Evolutionary conservation across 2,329 filamentous ascomycete genomes (phyloP), one percentile per base, ranked within the genome.

Genomic region (Phyllosticta citrichinensis): DNA sequence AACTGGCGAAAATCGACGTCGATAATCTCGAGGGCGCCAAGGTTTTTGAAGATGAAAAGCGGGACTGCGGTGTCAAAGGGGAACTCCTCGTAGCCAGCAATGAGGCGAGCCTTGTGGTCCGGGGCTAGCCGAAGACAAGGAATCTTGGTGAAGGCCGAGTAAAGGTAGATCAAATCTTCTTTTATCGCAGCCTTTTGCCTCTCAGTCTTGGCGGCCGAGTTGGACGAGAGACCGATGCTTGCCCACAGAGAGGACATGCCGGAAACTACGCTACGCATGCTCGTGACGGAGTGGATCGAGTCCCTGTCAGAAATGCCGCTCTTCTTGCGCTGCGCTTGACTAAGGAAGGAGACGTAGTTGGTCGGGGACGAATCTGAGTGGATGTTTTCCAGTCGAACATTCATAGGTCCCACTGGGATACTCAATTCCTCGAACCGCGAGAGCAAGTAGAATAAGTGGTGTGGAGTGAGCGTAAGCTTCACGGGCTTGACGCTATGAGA

Each of bases 111-210:
- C 66, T 91, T 89, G 79, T 91, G 92, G 74, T 99, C 94, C n/a
- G 92, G 92, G 27, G 92, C 87, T 60, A 99, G 80, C 65, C 88
- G 86, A 64, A 99, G 79, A 70, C 90, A 96, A 0, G 94, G 94
- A 52, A 99, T 96, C 77, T 97, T 99, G 70, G 94, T 99, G 72
- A 97, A 99, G 62, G 94, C 91, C 52, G 94, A 97, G 77, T 97
- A 99, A 35, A 99, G 81, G 73, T 99, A 97, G 74, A 93, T 97
- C 67, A 97, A 78, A 72, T 99, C 94, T 62, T 88, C 85, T 71
- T 94, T 86, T 61, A 94, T 76, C 53, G 90, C 88, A 62, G 87
- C 87, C 75, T 95, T 96, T 73, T 94, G 91, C 71, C 91, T 91
- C 75, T 97, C 94, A 40, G 86, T 89, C 71, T 92, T 89, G 65